phyloP scores from a whole-genome alignment of 2,329 filamentous ascomycete species.

The Sclerotinia sclerotiorum region DNA sequence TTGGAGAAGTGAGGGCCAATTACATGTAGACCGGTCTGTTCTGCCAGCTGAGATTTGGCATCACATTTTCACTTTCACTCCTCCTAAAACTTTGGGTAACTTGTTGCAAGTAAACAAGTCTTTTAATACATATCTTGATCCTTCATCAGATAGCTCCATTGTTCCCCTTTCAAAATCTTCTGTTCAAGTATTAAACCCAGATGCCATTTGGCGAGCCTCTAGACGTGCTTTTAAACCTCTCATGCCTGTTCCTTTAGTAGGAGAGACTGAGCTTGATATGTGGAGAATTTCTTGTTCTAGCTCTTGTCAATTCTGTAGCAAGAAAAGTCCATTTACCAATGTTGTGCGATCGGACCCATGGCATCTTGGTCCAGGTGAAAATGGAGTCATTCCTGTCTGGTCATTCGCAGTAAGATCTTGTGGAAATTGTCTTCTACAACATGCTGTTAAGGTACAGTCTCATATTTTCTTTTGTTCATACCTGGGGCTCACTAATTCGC shows the following conservation, averaged over 20 bases:
- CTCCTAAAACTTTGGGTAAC: conserved; percentile 61
- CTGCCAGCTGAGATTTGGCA: conserved; percentile 68
- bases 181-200: conserved; percentile 51
- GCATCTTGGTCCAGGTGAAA: conserved; percentile 60
- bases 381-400: conserved; percentile 66
- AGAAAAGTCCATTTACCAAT: conserved; percentile 37
- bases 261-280: conserved; percentile 71
- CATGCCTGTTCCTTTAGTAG: conserved; percentile 67
- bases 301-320: conserved; percentile 68
- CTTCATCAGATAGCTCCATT: conserved; percentile 44
- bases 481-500: conserved; percentile 33
- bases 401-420: conserved; percentile 68
- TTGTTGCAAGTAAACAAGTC: conserved; percentile 66
- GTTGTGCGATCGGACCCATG: conserved; percentile 46
- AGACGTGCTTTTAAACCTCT: conserved; percentile 63
- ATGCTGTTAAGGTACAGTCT: conserved; percentile 62
- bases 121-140: conserved; percentile 62
- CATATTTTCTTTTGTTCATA: conserved; percentile 23
- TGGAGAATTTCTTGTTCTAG: conserved; percentile 66
- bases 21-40: conserved; percentile 35
- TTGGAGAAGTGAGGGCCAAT: conserved; percentile 29
- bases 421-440: conserved; percentile 60
- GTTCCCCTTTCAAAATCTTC: conserved; percentile 42
- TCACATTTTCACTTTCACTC: conserved; percentile 64
- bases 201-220: conserved; percentile 69